Conservation (phyloP, 768 basidiomycete genomes). For the Tylopilus intermedius region DNA sequence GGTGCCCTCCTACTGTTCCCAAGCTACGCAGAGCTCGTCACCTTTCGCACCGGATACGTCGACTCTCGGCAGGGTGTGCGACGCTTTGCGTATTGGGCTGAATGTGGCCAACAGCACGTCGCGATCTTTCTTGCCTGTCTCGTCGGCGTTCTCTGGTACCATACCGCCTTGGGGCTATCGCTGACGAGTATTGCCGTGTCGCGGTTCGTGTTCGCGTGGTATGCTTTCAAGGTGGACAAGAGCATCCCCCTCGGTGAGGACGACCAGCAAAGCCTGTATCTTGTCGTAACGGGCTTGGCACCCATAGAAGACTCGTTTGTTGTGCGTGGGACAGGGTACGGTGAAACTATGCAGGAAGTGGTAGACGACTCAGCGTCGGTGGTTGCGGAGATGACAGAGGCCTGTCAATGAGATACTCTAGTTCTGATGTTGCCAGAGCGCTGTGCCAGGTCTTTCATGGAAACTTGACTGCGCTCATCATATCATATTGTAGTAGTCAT, state of each 20-base stretch:
- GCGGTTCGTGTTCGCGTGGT: conserved; percentile 29
- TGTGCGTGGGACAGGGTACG: neutral
- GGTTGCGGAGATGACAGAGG: neutral
- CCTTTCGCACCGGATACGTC: conserved; percentile 30
- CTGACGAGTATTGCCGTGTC: conserved; percentile 15
- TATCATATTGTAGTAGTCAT: neutral
- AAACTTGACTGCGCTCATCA: neutral
- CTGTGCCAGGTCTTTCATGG: neutral
- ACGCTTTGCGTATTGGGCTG: conserved; percentile 37
- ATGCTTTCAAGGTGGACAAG: conserved; percentile 19
- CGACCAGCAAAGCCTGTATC: conserved; percentile 33
- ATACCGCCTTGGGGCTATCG: conserved; percentile 16
- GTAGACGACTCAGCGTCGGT: neutral
- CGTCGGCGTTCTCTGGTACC: conserved; percentile 17
- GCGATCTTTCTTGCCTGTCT: conserved; percentile 30
- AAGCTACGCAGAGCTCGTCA: conserved; percentile 20
- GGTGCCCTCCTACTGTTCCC: conserved; percentile 30
- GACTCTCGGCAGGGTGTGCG: conserved; percentile 27
- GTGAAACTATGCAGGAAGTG: neutral
- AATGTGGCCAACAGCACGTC: conserved; percentile 32
- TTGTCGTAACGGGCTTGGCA: conserved; percentile 22
- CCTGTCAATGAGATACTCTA: neutral
- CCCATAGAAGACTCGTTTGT: conserved; percentile 3
- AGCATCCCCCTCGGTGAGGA: conserved; percentile 28
- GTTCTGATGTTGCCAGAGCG: neutral